Evolutionary conservation across 2,329 filamentous ascomycete genomes (phyloP), one percentile per base, ranked within the genome.

Genomic region (Fusarium clavum): DNA sequence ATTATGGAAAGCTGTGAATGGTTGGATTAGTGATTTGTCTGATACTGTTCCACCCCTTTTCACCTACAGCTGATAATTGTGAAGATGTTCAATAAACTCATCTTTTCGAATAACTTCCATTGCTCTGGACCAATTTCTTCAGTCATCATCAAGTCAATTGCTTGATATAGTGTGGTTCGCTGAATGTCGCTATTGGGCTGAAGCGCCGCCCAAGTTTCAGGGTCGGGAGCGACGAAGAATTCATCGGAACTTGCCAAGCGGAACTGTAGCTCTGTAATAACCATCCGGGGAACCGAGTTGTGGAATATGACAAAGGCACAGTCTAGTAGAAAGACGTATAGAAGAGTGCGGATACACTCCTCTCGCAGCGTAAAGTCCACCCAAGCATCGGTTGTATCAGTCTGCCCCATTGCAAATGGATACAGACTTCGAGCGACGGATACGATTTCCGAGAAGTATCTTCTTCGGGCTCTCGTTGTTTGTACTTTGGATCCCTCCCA

Each of bases 231-330:
- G 12, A 56, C 20, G 13, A 70, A 70, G 2, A 53, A 49, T 6
- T 32, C 24, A 7, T 71, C 66, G 0, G 56, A 38, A 34, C 47
- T 54, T 1, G 62, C 22, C 2, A 71, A 14, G n/a, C 62, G 38
- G 13, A 70, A 70, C 8, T 34, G 38, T 13, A 71, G 9, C 22
- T 71, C 68, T 2, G 6, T 32, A 5, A 57, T 32, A 1, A 61
- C 41, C 68, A 71, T 70, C 1, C 56, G 56, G 1, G 66, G 66
- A 13, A 48, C 40, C 5, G 64, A 29, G 6, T 67, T 67, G n/a
- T 70, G 43, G 13, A 70, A 70, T 22, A 70, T 70, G 13, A 70
- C 52, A 6, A 64, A 70, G 0, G 62, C 68, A 13, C 58, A 67
- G 22, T 71, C 66, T 6, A 71, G 52, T 18, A 71, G n/a, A 14